Base-by-base conservation (phyloP, 805 yeast species). In the Scheffersomyces spartinae region DNA sequence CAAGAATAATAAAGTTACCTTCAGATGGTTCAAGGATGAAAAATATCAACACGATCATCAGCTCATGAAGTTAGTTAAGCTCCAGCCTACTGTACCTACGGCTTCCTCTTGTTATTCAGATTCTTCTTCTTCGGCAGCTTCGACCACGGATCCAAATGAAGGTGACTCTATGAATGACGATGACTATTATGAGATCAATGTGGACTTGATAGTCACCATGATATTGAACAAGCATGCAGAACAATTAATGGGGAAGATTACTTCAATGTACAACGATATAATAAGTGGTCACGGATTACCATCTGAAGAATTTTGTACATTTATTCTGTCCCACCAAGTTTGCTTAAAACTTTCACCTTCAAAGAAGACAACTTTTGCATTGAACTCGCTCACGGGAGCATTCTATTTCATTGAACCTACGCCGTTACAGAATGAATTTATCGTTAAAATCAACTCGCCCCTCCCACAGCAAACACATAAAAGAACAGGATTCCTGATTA, bases 21-120 rank as follows among this genome's bases (percentile, higher is more conserved):
- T 68, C 38, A 56, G 73, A 31, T 78, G 86, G 86, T 65, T 62
- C 34, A 68, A 68, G 33, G 74, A 75, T 36, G 78, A 77, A 1
- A 43, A 45, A 13, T 55, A 63, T 27, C n/a, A n/a, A n/a, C n/a
- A n/a, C n/a, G n/a, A n/a, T n/a, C n/a, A n/a, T n/a, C n/a, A n/a
- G n/a, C n/a, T n/a, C n/a, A n/a, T n/a, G n/a, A n/a, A n/a, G n/a
- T n/a, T n/a, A n/a, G n/a, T n/a, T n/a, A n/a, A n/a, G n/a, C n/a
- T n/a, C n/a, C n/a, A n/a, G n/a, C n/a, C n/a, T n/a, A n/a, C n/a
- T n/a, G n/a, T n/a, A n/a, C n/a, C n/a, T n/a, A n/a, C n/a, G n/a
- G n/a, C n/a, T n/a, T n/a, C n/a, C n/a, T n/a, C n/a, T n/a, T n/a
- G n/a, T n/a, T n/a, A n/a, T n/a, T n/a, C n/a, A n/a, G n/a, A n/a